phyloP scores from a whole-genome alignment of 106 monocot genomes.

The Dactylorhiza incarnata region DNA sequence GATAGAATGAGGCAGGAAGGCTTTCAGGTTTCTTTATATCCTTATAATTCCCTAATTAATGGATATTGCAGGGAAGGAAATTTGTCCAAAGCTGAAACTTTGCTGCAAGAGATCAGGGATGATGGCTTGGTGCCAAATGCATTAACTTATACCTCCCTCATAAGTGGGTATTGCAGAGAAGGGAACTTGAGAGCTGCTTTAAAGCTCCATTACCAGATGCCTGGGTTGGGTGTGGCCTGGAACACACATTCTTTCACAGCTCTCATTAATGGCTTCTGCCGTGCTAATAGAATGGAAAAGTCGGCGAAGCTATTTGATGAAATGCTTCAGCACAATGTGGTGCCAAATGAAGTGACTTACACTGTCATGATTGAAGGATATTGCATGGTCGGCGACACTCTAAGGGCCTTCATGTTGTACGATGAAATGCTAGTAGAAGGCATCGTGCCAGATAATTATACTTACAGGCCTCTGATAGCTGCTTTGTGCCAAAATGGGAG shows the following conservation, averaged over 20 bases:
- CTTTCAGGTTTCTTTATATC: constrained; percentile 41
- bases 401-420: constrained; percentile 59
- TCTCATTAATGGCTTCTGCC: constrained; percentile 65
- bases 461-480: constrained; percentile 71
- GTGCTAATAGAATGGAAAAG: constrained; percentile 48
- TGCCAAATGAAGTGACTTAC: constrained; percentile 83
- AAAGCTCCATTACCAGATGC: constrained; percentile 67
- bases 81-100: constrained; percentile 39
- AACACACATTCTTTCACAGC: constrained; percentile 79
- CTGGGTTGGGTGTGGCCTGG: constrained; percentile 30
- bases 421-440: constrained; percentile 64
- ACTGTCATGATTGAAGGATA: constrained; percentile 98
- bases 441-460: constrained; percentile 67
- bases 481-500: constrained; percentile 50
- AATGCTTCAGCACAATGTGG: constrained; percentile 47
- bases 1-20: constrained; percentile 46
- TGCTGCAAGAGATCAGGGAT: constrained; percentile 39
- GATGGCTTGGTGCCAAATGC: constrained; percentile 57
- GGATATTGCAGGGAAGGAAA: constrained; percentile 66
- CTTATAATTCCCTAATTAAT: constrained; percentile 87
- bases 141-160: constrained; percentile 62
- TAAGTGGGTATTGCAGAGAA: constrained; percentile 62
- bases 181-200: constrained; percentile 46
- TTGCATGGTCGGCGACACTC: constrained; percentile 44
- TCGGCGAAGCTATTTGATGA: constrained; percentile 56